Conservation (phyloP, 2,329 filamentous ascomycete genomes). For the Nothomitra cinnamomea region DNA sequence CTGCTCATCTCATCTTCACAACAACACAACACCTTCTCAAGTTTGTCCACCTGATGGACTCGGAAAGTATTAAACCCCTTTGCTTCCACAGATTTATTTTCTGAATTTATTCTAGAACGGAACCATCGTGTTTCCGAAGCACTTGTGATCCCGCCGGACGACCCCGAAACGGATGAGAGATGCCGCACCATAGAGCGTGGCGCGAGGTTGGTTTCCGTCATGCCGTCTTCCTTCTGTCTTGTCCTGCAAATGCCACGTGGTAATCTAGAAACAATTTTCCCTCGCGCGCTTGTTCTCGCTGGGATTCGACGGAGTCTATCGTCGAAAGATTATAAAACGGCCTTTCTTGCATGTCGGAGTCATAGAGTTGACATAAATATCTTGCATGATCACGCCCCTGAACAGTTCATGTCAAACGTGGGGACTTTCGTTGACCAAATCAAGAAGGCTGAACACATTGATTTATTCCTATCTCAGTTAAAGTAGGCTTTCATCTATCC, state of each 20-base stretch:
- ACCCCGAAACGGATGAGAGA: slow-evolving; percentile 80
- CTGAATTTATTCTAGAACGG: background rate
- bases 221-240: slow-evolving; percentile 72
- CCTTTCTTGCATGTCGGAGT: slow-evolving; percentile 74
- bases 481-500: slow-evolving; percentile 33
- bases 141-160: slow-evolving; percentile 68
- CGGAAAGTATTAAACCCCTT: slow-evolving; percentile 36
- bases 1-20: slow-evolving; percentile 74
- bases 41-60: slow-evolving; percentile 61
- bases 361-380: slow-evolving; percentile 98
- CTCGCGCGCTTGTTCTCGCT: slow-evolving; percentile 78
- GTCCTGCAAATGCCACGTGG: slow-evolving; percentile 91
- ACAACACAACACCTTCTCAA: slow-evolving; percentile 87
- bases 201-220: slow-evolving; percentile 69
- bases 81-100: background rate
- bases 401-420: slow-evolving; percentile 65
- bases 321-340: slow-evolving; percentile 60
- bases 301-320: slow-evolving; percentile 74
- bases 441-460: slow-evolving; percentile 63
- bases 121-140: slow-evolving; percentile 31
- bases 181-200: slow-evolving; percentile 87
- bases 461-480: slow-evolving; percentile 77
- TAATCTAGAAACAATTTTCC: slow-evolving; percentile 89
- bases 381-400: slow-evolving; percentile 78
- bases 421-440: slow-evolving; percentile 70